phyloP scores from a whole-genome alignment of 148 eudicot species.

The Amaranthus palmeri region DNA sequence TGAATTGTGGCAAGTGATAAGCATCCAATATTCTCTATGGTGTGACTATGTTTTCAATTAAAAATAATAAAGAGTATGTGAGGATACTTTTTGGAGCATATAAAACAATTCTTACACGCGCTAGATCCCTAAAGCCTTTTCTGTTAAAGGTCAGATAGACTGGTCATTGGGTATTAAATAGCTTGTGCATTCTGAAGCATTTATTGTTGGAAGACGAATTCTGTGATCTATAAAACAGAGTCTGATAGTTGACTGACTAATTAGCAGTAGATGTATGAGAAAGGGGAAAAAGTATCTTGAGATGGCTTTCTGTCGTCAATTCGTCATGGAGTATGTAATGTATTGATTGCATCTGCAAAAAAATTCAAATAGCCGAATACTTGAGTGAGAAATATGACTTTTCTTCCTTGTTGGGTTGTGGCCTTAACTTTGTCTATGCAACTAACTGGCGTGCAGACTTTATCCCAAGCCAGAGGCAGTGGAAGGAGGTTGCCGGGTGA shows the following conservation, averaged over 20 bases:
- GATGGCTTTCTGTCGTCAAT: not conserved
- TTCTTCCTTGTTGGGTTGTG: not conserved
- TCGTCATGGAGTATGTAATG: not conserved
- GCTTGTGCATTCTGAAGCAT: not conserved
- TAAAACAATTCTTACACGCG: not conserved
- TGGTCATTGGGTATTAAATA: not conserved
- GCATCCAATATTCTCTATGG: no score
- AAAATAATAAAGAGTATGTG: not conserved
- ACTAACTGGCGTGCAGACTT: slow-evolving; percentile 38
- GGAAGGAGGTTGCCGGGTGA: slow-evolving; percentile 58
- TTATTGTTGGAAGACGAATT: not conserved
- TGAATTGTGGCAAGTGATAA: no score
- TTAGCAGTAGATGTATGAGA: not conserved
- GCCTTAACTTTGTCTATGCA: not conserved
- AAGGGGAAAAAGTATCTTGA: not conserved
- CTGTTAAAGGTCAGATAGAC: not conserved
- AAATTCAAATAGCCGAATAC: not conserved
- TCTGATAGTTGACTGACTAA: not conserved
- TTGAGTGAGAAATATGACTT: not conserved
- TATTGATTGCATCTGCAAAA: not conserved
- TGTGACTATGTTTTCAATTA: not conserved
- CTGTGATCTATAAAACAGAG: not conserved
- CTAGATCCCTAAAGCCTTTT: not conserved
- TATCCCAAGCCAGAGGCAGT: slow-evolving; percentile 58
- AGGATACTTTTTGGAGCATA: not conserved